These are phyloP conservation scores for Nitzschia sp. DNA, from an alignment of 108 stramenopile genomes.

Conservation along the genomic window DNA sequence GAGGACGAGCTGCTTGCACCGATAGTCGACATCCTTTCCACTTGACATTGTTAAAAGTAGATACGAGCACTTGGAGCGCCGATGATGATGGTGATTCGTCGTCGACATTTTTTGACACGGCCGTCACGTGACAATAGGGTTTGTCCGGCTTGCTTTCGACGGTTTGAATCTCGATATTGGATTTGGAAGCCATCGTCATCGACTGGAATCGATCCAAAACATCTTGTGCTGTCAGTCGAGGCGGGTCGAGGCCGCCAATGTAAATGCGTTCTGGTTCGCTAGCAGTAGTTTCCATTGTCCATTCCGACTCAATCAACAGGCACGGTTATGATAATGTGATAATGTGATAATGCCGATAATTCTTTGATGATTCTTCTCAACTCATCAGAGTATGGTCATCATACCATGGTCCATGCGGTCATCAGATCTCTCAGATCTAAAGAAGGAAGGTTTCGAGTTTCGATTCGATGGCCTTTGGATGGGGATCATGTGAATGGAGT, in stretches of 20 bases:
- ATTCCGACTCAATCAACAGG: too few species aligned
- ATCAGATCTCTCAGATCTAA: too few species aligned
- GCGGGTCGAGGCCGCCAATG: constrained; percentile 76
- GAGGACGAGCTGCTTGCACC: constrained; percentile 67
- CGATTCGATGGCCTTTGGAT: too few species aligned
- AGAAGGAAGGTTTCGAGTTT: too few species aligned
- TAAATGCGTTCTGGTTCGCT: constrained; percentile 67
- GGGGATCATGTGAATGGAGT: too few species aligned
- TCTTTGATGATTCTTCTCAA: too few species aligned
- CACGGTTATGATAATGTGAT: constrained; percentile 9
- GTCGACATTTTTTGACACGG: constrained; percentile 13
- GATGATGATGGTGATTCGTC: constrained; percentile 1
- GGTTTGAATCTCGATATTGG: constrained; percentile 30
- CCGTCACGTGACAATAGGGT: constrained; percentile 38
- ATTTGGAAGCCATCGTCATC: background rate
- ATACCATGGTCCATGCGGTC: too few species aligned
- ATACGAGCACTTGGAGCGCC: constrained; percentile 54
- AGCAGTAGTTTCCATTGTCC: constrained; percentile 2
- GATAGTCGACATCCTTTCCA: constrained; percentile 81
- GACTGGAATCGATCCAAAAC: constrained; percentile 46
- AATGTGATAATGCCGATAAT: too few species aligned
- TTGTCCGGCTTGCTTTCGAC: constrained; percentile 13
- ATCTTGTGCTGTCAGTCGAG: constrained; percentile 57
- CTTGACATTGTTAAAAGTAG: constrained; percentile 80
- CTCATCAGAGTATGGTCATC: too few species aligned